phyloP scores from a whole-genome alignment of 1,284 basidiomycete species.

The Anthracocystis setariae region DNA sequence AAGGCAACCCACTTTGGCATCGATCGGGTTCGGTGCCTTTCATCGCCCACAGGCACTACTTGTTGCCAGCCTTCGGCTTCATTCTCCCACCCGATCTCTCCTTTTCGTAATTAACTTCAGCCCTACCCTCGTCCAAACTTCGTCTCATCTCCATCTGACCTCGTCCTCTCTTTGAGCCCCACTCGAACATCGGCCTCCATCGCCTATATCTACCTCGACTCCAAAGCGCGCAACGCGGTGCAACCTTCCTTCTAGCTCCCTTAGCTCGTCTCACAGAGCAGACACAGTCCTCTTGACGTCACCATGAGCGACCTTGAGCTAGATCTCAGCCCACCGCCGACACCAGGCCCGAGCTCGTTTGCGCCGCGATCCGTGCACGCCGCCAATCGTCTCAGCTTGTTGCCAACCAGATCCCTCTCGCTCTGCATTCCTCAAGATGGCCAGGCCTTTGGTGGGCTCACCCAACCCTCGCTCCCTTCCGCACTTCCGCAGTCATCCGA shows the following conservation, averaged over 20 bases:
- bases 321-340: slow-evolving; percentile 37
- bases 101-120: background rate
- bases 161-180: background rate
- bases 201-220: slow-evolving; percentile 9
- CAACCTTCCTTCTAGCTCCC: background rate
- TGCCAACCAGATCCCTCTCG: slow-evolving; percentile 28
- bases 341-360: slow-evolving; percentile 45
- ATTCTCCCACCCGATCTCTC: slow-evolving; percentile 8
- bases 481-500: slow-evolving; percentile 6
- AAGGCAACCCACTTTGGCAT: slow-evolving; percentile 1
- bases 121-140: background rate
- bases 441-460: slow-evolving; percentile 32
- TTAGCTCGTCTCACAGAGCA: background rate
- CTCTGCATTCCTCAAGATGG: slow-evolving; percentile 41
- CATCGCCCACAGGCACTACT: slow-evolving; percentile 4
- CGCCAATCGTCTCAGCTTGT: slow-evolving; percentile 3
- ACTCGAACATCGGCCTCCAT: background rate
- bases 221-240: background rate
- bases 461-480: slow-evolving; percentile 19
- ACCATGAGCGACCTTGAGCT: slow-evolving; percentile 13
- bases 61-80: slow-evolving; percentile 9
- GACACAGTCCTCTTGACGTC: background rate
- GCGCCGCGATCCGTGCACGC: slow-evolving; percentile 18
- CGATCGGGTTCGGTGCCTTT: slow-evolving; percentile 5
- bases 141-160: background rate